Conservation (phyloP, 352 stramenopile species). For the Globisporangium mamillatum region DNA sequence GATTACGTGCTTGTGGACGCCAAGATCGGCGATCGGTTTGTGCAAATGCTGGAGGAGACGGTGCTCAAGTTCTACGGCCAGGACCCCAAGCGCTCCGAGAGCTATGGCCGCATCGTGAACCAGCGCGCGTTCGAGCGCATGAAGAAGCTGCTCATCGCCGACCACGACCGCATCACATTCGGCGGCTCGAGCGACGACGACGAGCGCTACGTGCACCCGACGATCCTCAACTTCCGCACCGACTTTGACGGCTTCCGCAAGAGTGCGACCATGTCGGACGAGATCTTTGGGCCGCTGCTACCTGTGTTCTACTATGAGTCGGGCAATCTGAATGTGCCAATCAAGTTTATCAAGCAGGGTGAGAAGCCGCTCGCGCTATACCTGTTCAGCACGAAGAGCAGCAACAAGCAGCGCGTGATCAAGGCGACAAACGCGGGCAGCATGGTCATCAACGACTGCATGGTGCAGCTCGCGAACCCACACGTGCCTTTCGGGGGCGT, state of each 20-base stretch:
- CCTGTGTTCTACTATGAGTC: conserved; percentile 85
- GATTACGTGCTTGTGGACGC: conserved; percentile 92
- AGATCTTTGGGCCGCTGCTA: conserved; percentile 96
- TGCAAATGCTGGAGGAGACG: conserved; percentile 36
- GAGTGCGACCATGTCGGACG: conserved; percentile 84
- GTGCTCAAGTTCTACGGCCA: conserved; percentile 53
- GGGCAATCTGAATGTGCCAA: conserved; percentile 28
- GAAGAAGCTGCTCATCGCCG: conserved; percentile 47
- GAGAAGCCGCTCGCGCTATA: conserved; percentile 88
- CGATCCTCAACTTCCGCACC: conserved; percentile 86
- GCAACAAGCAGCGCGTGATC: conserved; percentile 37
- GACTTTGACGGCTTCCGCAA: conserved; percentile 43
- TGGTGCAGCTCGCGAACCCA: conserved; percentile 67
- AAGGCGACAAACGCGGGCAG: conserved; percentile 53
- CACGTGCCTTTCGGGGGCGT: conserved; percentile 84
- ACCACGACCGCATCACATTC: conserved; percentile 50
- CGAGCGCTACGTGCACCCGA: conserved; percentile 83
- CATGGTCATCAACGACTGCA: conserved; percentile 76
- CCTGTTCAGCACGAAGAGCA: conserved; percentile 54
- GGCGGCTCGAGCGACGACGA: conserved; percentile 59
- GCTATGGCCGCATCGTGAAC: conserved; percentile 42
- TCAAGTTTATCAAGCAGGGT: conserved; percentile 34
- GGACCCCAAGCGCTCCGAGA: conserved; percentile 42
- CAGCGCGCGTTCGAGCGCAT: conserved; percentile 12
- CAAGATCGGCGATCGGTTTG: conserved; percentile 55